Evolutionary conservation across 208 protist genomes (phyloP).

Genomic region (Leishmania mexicana): DNA sequence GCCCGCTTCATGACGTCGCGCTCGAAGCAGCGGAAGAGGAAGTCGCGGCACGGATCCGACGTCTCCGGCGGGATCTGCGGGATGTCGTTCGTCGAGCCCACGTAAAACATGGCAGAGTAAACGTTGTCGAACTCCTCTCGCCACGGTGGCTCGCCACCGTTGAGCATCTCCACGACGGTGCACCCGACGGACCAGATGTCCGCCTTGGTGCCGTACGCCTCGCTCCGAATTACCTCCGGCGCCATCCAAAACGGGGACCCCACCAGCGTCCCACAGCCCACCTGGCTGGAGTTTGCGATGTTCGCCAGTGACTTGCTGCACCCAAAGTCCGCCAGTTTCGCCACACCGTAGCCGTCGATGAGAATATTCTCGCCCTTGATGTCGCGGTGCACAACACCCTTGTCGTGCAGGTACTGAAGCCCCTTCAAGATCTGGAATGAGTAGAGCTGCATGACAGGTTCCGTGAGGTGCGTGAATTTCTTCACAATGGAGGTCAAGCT

Average conservation of each 20-base stretch:
- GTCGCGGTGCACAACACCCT: conserved; percentile 90
- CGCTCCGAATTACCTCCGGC: conserved; percentile 86
- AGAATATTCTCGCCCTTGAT: conserved; percentile 94
- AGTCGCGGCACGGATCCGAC: conserved; percentile 68
- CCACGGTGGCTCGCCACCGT: conserved; percentile 80
- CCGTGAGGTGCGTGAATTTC: conserved; percentile 75
- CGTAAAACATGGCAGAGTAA: conserved; percentile 81
- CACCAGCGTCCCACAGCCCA: conserved; percentile 69
- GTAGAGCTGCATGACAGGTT: conserved; percentile 79
- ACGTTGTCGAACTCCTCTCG: conserved; percentile 80
- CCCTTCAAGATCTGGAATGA: conserved; percentile 78
- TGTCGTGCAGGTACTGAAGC: conserved; percentile 87
- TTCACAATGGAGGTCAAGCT: conserved; percentile 77
- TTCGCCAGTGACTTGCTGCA: conserved; percentile 78
- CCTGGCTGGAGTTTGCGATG: conserved; percentile 53
- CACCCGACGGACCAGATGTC: conserved; percentile 95
- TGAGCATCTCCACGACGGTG: conserved; percentile 93
- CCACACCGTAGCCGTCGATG: conserved; percentile 80
- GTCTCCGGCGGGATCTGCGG: conserved; percentile 71
- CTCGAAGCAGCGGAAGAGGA: conserved; percentile 80
- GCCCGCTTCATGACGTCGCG: conserved; percentile 70
- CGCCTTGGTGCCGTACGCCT: conserved; percentile 83
- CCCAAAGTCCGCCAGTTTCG: conserved; percentile 92
- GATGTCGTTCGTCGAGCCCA: conserved; percentile 73
- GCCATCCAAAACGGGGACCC: conserved; percentile 91